Base-by-base conservation (phyloP, 371 early-diverging fungal species). In the Encephalitozoon romaleae region DNA sequence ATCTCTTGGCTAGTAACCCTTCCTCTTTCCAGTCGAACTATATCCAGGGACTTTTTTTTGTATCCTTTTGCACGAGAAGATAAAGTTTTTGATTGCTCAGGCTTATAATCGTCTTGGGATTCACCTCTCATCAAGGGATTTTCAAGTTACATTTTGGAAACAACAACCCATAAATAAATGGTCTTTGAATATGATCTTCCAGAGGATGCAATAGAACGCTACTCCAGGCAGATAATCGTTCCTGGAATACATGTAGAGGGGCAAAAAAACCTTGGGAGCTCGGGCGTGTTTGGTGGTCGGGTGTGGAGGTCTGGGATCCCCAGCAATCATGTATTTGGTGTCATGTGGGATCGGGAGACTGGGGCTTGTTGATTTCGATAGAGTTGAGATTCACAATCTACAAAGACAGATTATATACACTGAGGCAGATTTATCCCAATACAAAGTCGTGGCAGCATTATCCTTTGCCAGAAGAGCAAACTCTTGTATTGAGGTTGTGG, bases 281-380 rank as follows among this genome's bases (percentile, higher is more conserved):
- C 89, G 15, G 87, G 89, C 0, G 90, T 95, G 39, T 84, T 84
- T 96, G 12, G 86, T 96, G 1, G 93, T 96, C 0, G 98, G 98
- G 1, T 91, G 94, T 9, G 98, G 98, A 41, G 98, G 98, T 0
- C 87, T 98, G 5, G 97, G 98, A 0, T 88, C 93, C 0, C 93
- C 98, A 1, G 89, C 89, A 11, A 85, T 89, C 0, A 85, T 95
- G 72, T 98, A 96, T 83, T 87, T 98, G 4, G 91, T 92, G 2
- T 90, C 92, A 4, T 91, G 91, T 39, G 98, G 98, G 8, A 87
- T 96, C 9, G 93, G 90, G 5, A 86, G 87, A 15, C 76, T 98
- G 4, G 99, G 97, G 15, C 89, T 97, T 34, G 89, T 94, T 0
- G 99, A 98, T 83, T 90, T 92, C 83, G 99, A 98, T 81, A 84